A percentile compares a stretch with the other conserved stretches of the same genome.
phyloP scores from a whole-genome alignment of 352 stramenopile genomes.

The Phytophthora hibernalis region DNA sequence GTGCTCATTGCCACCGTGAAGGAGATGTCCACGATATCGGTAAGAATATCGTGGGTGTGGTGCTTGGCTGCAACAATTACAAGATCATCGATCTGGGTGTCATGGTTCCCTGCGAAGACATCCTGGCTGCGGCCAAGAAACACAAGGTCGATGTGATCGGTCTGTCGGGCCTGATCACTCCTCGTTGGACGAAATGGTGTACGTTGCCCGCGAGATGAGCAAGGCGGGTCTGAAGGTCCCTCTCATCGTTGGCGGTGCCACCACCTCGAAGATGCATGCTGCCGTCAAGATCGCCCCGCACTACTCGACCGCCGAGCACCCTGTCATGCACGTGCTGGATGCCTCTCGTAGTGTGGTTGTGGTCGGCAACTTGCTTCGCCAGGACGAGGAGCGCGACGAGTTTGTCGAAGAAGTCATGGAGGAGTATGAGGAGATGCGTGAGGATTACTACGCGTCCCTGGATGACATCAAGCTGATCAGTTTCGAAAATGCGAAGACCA shows the following conservation, averaged over 20 bases:
- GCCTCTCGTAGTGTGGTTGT: constrained; percentile 96
- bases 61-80: constrained; percentile 99
- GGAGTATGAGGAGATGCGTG: constrained; percentile 92
- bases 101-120: constrained; percentile 95
- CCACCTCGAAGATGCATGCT: constrained; percentile 98
- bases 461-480: constrained; percentile 74
- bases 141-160: constrained; percentile 96
- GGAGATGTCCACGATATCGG: constrained; percentile 99
- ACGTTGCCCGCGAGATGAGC: constrained; percentile 95
- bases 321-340: constrained; percentile 98
- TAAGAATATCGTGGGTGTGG: constrained; percentile 99
- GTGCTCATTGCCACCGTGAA: constrained; percentile 99
- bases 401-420: constrained; percentile 96
- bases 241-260: constrained; percentile 97
- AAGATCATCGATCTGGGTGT: constrained; percentile 97
- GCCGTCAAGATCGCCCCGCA: constrained; percentile 98
- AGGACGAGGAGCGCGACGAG: constrained; percentile 90
- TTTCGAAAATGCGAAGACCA: constrained; percentile 61
- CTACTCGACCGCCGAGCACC: constrained; percentile 95
- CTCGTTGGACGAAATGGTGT: constrained; percentile 98
- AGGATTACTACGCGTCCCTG: constrained; percentile 87
- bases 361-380: constrained; percentile 91
- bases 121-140: constrained; percentile 64
- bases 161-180: constrained; percentile 98
- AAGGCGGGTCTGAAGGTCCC: constrained; percentile 94